Evolutionary conservation across 768 basidiomycete species (phyloP).

Genomic region (Piloderma croceum): DNA sequence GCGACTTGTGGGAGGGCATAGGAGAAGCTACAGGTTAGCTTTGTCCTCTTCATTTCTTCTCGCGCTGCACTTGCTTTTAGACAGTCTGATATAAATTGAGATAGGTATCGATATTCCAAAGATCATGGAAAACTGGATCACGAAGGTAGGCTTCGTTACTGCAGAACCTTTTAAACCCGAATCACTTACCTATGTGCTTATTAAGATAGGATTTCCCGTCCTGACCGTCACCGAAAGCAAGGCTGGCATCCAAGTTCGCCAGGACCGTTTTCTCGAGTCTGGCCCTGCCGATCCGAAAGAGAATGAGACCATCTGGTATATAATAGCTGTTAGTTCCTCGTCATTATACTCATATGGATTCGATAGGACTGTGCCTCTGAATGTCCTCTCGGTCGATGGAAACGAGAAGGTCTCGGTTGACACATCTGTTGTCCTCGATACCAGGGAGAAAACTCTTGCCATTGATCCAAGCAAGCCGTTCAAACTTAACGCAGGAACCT

Average conservation of each 20-base stretch:
- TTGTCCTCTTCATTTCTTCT: constrained; percentile 1
- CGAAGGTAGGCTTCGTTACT: constrained; percentile 43
- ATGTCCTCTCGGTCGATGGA: constrained; percentile 56
- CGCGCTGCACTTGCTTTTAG: neutral
- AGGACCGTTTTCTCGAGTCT: constrained; percentile 89
- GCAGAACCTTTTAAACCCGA: constrained; percentile 1
- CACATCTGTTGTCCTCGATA: constrained; percentile 56
- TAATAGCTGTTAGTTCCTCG: neutral
- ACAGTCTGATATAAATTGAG: no score
- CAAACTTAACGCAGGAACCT: constrained; percentile 88
- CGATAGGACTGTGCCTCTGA: constrained; percentile 74
- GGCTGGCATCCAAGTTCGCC: constrained; percentile 70
- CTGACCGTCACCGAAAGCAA: constrained; percentile 75
- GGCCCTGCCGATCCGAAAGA: constrained; percentile 75
- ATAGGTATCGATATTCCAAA: constrained; percentile 61
- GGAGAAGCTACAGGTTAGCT: constrained; percentile 55
- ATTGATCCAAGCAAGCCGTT: constrained; percentile 74
- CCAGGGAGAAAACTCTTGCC: constrained; percentile 60
- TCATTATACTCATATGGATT: constrained; percentile 1
- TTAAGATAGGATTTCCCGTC: constrained; percentile 79
- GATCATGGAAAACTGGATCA: constrained; percentile 91
- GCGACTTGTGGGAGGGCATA: constrained; percentile 86
- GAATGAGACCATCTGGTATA: constrained; percentile 81
- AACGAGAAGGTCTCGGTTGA: constrained; percentile 56
- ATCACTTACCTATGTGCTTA: neutral